Evolutionary conservation across 2,329 filamentous ascomycete species (phyloP), one percentile per base, ranked within the genome.

Genomic region (Ophiosphaerella herpotricha): DNA sequence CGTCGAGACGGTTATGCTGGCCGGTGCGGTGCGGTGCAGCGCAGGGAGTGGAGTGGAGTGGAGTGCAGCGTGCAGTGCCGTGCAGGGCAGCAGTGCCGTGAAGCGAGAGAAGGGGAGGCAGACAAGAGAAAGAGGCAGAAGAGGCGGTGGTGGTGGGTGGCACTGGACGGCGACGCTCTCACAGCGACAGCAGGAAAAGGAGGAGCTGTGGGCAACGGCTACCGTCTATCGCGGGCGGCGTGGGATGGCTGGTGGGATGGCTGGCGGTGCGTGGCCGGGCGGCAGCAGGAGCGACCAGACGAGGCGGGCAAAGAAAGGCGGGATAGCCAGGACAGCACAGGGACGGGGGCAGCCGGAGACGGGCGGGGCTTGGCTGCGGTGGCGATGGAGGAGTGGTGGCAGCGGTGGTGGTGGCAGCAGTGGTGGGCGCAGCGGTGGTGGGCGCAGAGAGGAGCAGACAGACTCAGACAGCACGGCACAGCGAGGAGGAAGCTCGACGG

Each of bases 221-320:
- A 54, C 48, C 49, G 51, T 50, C 55, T 55, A 53, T 57, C 54
- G 57, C 58, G 59, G 58, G 64, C 54, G 55, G 46, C 55, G 60
- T 59, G 62, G 55, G 51, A 54, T 47, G 47, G 50, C 42, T 39
- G 37, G 39, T 46, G 54, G 44, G 26, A 11, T 29, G 26, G 26
- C 11, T 7, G 26, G 26, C 6, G 26, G 26, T 29, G 26, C 3
- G 7, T 29, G 26, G 26, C 7, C 26, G 26, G 26, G 26, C 26
- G 26, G 26, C 26, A 29, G 7, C 26, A 29, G 26, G 26, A 29
- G 26, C 7, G 26, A 29, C 26, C 4, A 11, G 47, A 49, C 35
- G 52, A 54, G 49, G 52, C 57, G 60, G 55, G 58, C 56, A 64
- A 57, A 57, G 56, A 55, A 59, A 60, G 48, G 53, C 49, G 55